Percentiles rank a stretch among this genome's conserved stretches.
Conservation (phyloP, 176 grass and related monocot genomes). For the Oryza meyeriana region DNA sequence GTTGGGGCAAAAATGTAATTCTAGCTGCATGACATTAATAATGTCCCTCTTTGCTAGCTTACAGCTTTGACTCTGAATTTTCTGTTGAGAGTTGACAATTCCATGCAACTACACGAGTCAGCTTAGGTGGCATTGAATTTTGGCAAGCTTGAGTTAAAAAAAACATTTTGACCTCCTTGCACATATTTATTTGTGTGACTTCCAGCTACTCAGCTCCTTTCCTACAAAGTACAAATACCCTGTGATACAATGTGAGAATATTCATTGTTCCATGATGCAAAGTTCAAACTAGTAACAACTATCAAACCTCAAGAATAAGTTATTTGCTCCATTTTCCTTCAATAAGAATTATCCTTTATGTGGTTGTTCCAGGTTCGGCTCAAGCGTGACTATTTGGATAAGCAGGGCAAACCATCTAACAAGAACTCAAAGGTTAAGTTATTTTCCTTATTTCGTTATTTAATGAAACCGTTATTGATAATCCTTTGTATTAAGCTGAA, state of each 20-base stretch:
- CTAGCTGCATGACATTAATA: neutral
- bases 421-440: constrained; percentile 53
- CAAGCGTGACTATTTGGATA: constrained; percentile 94
- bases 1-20: neutral
- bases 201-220: neutral
- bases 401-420: constrained; percentile 48
- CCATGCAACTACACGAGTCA: neutral
- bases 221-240: neutral
- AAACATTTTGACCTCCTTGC: neutral
- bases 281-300: neutral
- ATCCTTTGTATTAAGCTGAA: neutral
- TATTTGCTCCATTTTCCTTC: neutral
- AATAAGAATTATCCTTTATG: constrained; percentile 9
- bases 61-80: neutral
- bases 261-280: constrained; percentile 4
- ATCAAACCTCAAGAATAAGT: neutral
- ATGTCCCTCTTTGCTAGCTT: constrained; percentile 1
- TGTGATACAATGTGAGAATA: neutral
- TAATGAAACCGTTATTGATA: neutral
- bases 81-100: constrained; percentile 5
- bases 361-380: constrained; percentile 67
- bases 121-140: constrained; percentile 4
- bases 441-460: constrained; percentile 9
- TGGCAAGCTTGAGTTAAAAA: constrained; percentile 6
- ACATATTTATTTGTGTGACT: constrained; percentile 7